phyloP scores from a whole-genome alignment of 805 yeast species.

The Sporopachydermia lactativora region DNA sequence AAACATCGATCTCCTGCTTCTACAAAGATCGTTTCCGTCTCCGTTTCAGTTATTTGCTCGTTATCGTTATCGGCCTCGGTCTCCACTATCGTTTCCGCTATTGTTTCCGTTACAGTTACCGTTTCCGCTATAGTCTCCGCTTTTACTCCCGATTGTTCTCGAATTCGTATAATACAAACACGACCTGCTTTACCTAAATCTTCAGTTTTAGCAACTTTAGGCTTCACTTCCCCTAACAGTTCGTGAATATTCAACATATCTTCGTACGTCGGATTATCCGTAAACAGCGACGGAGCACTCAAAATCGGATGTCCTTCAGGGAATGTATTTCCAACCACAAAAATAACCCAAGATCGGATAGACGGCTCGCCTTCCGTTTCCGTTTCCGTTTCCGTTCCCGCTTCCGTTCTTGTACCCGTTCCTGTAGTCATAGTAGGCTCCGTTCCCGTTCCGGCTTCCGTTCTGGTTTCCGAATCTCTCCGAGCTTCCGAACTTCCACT shows the following conservation, averaged over 20 bases:
- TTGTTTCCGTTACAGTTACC: no score
- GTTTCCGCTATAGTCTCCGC: background rate
- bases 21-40: conserved; percentile 12
- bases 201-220: conserved; percentile 27
- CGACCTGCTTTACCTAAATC: conserved; percentile 29
- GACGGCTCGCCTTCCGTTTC: conserved; percentile 6
- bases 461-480: no score
- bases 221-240: conserved; percentile 32
- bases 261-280: conserved; percentile 36
- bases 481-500: no score
- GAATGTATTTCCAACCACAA: conserved; percentile 44
- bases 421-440: no score
- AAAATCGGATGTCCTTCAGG: conserved; percentile 34
- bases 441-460: no score
- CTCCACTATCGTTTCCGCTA: no score
- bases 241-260: conserved; percentile 33
- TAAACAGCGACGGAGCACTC: conserved; percentile 30
- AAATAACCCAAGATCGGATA: conserved; percentile 44
- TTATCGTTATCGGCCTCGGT: no score
- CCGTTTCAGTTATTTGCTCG: conserved; percentile 9
- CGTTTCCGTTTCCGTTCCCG: conserved; percentile 1
- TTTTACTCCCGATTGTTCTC: conserved; percentile 4
- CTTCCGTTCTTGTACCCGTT: no score
- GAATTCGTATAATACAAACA: conserved; percentile 14
- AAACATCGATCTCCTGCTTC: conserved; percentile 28